A percentile compares a stretch with the other conserved stretches of the same genome.
Evolutionary conservation across 768 basidiomycete species (phyloP).

Genomic region (Hygrophorus pudorinus): DNA sequence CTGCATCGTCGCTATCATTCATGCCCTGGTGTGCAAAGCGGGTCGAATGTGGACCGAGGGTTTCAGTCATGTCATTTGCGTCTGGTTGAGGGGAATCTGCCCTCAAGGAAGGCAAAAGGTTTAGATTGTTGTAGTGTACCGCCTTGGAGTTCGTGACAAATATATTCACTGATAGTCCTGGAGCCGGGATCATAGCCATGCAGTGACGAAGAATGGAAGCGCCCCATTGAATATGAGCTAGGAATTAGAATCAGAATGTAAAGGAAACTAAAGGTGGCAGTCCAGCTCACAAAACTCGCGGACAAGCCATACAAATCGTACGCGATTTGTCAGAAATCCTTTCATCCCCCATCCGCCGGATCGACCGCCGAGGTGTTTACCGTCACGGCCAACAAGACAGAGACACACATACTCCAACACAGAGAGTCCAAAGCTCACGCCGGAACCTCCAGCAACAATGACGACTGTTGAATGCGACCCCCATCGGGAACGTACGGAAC

Average conservation of each 20-base stretch:
- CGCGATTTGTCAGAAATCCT: conserved; percentile 35
- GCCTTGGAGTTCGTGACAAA: conserved; percentile 56
- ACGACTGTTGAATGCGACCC: conserved; percentile 45
- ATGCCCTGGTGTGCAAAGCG: background rate
- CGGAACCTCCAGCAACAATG: conserved; percentile 64
- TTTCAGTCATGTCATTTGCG: background rate
- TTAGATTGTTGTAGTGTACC: conserved; percentile 1
- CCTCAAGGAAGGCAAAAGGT: background rate
- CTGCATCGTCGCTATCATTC: background rate
- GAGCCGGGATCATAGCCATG: conserved; percentile 38
- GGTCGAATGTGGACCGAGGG: conserved; percentile 1
- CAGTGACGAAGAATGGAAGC: conserved; percentile 57
- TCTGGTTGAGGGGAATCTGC: background rate
- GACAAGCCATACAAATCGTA: conserved; percentile 71
- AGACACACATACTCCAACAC: conserved; percentile 56
- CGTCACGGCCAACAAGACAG: conserved; percentile 47
- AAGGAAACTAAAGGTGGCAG: background rate
- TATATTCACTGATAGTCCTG: conserved; percentile 54
- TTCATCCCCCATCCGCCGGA: conserved; percentile 33
- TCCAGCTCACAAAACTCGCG: conserved; percentile 57
- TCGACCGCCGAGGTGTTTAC: conserved; percentile 35
- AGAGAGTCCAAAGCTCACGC: conserved; percentile 62
- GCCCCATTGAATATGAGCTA: conserved; percentile 73
- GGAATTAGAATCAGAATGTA: background rate
- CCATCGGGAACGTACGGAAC: conserved; percentile 50